phyloP scores from a whole-genome alignment of 2,329 filamentous ascomycete species.

The Arthroderma sp. region DNA sequence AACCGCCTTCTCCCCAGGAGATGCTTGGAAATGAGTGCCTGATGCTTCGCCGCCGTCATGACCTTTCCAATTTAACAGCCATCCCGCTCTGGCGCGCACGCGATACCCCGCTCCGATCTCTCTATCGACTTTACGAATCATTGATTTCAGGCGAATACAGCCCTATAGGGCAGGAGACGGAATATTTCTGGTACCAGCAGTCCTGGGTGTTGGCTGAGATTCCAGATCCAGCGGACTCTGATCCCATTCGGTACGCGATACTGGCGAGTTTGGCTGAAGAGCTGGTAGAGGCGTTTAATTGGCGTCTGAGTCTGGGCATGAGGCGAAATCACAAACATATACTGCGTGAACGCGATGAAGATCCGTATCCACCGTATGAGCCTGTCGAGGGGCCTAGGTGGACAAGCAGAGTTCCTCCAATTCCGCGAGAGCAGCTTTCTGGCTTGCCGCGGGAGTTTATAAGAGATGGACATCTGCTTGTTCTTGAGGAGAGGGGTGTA shows the following conservation, averaged over 20 bases:
- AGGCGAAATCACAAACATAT: constrained; percentile 12
- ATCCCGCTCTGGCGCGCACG: constrained; percentile 15
- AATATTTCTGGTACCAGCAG: constrained; percentile 18
- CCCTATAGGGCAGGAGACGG: constrained; percentile 12
- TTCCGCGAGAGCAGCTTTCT: constrained; percentile 5
- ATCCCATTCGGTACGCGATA: constrained; percentile 19
- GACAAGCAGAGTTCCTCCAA: constrained; percentile 11
- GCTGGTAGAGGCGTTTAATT: constrained; percentile 17
- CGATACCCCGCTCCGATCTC: constrained; percentile 15
- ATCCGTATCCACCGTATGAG: constrained; percentile 10
- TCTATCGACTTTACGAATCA: constrained; percentile 18
- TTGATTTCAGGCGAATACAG: constrained; percentile 13
- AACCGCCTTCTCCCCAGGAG: constrained; percentile 5
- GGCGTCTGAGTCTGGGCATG: constrained; percentile 14
- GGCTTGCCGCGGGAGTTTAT: constrained; percentile 5
- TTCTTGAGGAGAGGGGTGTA: constrained; percentile 11
- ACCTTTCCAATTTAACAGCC: constrained; percentile 5
- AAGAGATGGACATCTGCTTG: constrained; percentile 6
- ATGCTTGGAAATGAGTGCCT: constrained; percentile 8
- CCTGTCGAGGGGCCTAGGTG: constrained; percentile 11
- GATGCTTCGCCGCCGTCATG: constrained; percentile 4
- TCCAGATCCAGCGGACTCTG: constrained; percentile 15
- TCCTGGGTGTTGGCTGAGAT: constrained; percentile 15
- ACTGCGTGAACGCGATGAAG: constrained; percentile 9
- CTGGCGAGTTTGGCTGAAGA: constrained; percentile 16